These are phyloP conservation scores for Umbilicaria muhlenbergii DNA, from an alignment of 495 filamentous ascomycete genomes.

Conservation along the genomic window DNA sequence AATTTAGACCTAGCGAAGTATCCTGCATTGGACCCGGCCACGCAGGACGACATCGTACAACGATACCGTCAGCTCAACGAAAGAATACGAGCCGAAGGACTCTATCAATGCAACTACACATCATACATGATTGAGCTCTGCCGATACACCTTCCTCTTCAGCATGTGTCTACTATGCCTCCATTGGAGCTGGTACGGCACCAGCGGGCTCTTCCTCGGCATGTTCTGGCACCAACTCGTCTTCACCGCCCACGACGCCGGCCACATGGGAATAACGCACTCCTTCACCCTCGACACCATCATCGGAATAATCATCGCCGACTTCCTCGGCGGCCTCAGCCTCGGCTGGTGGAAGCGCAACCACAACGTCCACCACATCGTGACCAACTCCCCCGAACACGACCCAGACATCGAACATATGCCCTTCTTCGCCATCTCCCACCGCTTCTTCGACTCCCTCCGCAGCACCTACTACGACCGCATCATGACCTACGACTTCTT, in stretches of 20 bases:
- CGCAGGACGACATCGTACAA: slow-evolving; percentile 61
- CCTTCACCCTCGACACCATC: slow-evolving; percentile 63
- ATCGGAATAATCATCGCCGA: slow-evolving; percentile 88
- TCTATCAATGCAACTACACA: slow-evolving; percentile 77
- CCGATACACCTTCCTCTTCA: slow-evolving; percentile 63
- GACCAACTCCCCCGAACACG: slow-evolving; percentile 91
- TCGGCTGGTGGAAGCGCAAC: slow-evolving; percentile 95
- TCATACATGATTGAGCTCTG: slow-evolving; percentile 60
- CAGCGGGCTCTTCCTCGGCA: slow-evolving; percentile 64
- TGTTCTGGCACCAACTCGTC: slow-evolving; percentile 89
- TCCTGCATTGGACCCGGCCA: slow-evolving; percentile 56
- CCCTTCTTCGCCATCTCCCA: slow-evolving; percentile 91
- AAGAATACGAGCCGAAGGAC: slow-evolving; percentile 53
- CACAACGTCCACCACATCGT: slow-evolving; percentile 98
- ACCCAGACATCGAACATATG: slow-evolving; percentile 94
- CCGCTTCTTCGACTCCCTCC: slow-evolving; percentile 58
- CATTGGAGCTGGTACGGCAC: slow-evolving; percentile 55
- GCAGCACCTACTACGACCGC: slow-evolving; percentile 79
- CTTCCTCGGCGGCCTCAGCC: slow-evolving; percentile 75
- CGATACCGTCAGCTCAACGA: slow-evolving; percentile 67
- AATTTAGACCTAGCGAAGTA: slow-evolving; percentile 66
- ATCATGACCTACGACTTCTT: slow-evolving; percentile 71
- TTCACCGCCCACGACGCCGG: slow-evolving; percentile 94
- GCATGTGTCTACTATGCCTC: slow-evolving; percentile 47
- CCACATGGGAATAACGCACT: slow-evolving; percentile 93